Base-by-base conservation (phyloP, 805 yeast species). In the Clavispora carvajalis region DNA sequence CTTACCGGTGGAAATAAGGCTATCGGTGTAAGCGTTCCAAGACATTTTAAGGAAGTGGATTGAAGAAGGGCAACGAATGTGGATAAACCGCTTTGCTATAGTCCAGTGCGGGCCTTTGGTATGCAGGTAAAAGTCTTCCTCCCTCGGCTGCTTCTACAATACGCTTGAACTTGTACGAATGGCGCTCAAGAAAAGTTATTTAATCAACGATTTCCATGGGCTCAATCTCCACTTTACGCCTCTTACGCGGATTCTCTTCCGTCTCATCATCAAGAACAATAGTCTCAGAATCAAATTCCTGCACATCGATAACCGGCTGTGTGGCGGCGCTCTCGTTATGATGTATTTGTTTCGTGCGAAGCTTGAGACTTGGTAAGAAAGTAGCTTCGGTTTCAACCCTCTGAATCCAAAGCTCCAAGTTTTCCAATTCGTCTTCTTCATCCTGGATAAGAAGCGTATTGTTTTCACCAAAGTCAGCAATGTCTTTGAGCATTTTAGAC, bases 21-120 rank as follows among this genome's bases (percentile, higher is more conserved):
- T 91, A 63, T 93, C 98, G 40, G 96, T 89, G 76, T 93, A 93
- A 45, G 97, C 97, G 89, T 58, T 58, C 63, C 55, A 52, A 26
- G 55, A 52, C 55, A 52, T 52, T 15, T 41, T 19, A 11, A 15
- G 17, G 13, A 23, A 19, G 16, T 28, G 19, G 4, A 15, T 15
- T 8, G 31, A 13, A 7, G 22, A 19, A 15, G 7, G 29, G 19
- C 9, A n/a, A 34, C 23, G 37, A 17, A 12, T 10, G 6, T 10
- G 12, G 29, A 17, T 26, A n/a, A n/a, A n/a, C n/a, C n/a, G n/a
- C n/a, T n/a, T n/a, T n/a, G n/a, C n/a, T n/a, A n/a, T n/a, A n/a
- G n/a, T n/a, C n/a, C n/a, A 18, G 41, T 31, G 26, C 41, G 36
- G 41, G 33, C 30, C n/a, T 17, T 4, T 4, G 4, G 2, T 34